A percentile compares a stretch with the other conserved stretches of the same genome.
These are phyloP conservation scores for Nasturtium officinale DNA, from an alignment of 345 rosid species.

Conservation along the genomic window DNA sequence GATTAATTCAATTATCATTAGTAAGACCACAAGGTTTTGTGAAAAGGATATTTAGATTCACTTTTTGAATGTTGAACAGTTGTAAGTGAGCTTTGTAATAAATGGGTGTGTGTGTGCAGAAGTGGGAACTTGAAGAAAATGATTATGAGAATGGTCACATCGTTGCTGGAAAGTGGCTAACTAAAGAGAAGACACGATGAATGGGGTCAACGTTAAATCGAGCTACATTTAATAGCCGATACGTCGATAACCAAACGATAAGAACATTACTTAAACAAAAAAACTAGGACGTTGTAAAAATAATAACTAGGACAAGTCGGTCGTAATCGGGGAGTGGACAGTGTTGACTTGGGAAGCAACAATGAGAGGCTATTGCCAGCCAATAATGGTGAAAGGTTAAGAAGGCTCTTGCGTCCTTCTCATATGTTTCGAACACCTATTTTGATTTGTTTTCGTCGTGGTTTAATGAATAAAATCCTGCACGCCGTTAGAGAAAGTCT, in stretches of 20 bases:
- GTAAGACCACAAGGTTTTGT: neutral
- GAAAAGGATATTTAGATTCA: slow-evolving; percentile 14
- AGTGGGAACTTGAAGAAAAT: slow-evolving; percentile 37
- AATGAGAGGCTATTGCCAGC: slow-evolving; percentile 22
- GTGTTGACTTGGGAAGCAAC: slow-evolving; percentile 11
- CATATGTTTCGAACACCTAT: neutral
- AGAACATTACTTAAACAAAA: too few relatives aligned
- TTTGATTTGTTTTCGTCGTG: neutral
- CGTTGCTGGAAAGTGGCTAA: slow-evolving; percentile 35
- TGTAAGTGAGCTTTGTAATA: neutral
- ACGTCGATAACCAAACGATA: slow-evolving; percentile 4
- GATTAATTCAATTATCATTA: neutral
- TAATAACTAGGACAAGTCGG: slow-evolving; percentile 1
- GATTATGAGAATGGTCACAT: slow-evolving; percentile 29
- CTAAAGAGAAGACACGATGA: slow-evolving; percentile 23
- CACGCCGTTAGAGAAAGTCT: neutral
- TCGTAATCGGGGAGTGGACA: slow-evolving; percentile 22
- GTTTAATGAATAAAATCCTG: neutral
- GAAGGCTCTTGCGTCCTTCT: slow-evolving; percentile 30
- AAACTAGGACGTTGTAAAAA: too few relatives aligned
- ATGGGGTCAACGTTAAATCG: slow-evolving; percentile 31
- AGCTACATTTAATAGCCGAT: slow-evolving; percentile 14
- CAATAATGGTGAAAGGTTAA: slow-evolving; percentile 18
- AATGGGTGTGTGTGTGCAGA: slow-evolving; percentile 35
- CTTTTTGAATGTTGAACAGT: slow-evolving; percentile 15